Percentiles rank a stretch among this genome's conserved stretches.
Conservation (phyloP, 2,329 filamentous ascomycete genomes). For the Waltergamsia citrina region DNA sequence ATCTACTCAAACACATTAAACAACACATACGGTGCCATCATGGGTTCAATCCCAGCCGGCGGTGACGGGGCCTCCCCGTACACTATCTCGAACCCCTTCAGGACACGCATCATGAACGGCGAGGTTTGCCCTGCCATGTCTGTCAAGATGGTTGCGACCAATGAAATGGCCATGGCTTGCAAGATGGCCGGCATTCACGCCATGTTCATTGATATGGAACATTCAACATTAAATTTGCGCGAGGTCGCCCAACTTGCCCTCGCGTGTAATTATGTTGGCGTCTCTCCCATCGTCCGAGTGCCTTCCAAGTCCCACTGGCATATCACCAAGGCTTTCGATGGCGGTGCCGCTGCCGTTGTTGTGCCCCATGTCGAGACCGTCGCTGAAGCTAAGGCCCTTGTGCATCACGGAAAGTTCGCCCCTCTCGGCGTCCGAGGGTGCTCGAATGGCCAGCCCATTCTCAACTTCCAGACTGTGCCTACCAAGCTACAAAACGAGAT, state of each 20-base stretch:
- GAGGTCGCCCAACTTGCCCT: slow-evolving; percentile 15
- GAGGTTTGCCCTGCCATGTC: slow-evolving; percentile 16
- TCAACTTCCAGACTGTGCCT: slow-evolving; percentile 8
- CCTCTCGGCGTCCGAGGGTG: slow-evolving; percentile 12
- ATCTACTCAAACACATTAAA: too few species aligned
- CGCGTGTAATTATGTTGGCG: slow-evolving; percentile 13
- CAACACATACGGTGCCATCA: too few species aligned
- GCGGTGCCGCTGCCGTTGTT: slow-evolving; percentile 16
- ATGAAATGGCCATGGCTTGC: slow-evolving; percentile 17
- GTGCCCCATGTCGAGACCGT: slow-evolving; percentile 8
- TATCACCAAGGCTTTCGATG: slow-evolving; percentile 19
- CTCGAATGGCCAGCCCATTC: slow-evolving; percentile 11
- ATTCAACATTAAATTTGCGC: slow-evolving; percentile 16
- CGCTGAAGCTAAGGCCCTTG: slow-evolving; percentile 11
- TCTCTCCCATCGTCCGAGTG: slow-evolving; percentile 19
- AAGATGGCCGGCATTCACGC: slow-evolving; percentile 18
- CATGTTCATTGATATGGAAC: slow-evolving; percentile 25
- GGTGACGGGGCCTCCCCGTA: too few species aligned
- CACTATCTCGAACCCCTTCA: too few species aligned
- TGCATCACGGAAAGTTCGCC: slow-evolving; percentile 14
- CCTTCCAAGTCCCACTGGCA: slow-evolving; percentile 18
- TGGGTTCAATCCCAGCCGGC: too few species aligned
- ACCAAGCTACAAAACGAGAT: slow-evolving; percentile 10
- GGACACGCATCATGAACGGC: too few species aligned
- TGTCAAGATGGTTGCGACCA: slow-evolving; percentile 12